phyloP scores from a whole-genome alignment of 2,329 filamentous ascomycete genomes.

The Penicillium oxalicum region DNA sequence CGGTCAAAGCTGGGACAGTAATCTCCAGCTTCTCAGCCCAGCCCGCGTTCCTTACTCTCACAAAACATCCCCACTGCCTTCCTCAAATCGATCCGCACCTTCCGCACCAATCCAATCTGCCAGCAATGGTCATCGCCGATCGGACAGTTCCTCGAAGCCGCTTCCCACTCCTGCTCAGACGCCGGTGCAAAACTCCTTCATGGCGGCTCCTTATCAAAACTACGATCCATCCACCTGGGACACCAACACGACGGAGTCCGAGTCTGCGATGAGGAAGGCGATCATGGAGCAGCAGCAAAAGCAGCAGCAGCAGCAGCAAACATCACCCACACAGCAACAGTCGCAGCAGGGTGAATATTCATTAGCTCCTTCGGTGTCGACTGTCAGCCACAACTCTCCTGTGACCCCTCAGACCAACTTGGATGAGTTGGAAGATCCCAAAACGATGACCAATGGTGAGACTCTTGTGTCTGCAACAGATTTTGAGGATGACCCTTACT shows the following conservation, averaged over 20 bases:
- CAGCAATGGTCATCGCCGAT: slow-evolving; percentile 32
- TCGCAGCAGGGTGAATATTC: slow-evolving; percentile 43
- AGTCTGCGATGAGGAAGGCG: slow-evolving; percentile 55
- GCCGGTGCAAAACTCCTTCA: slow-evolving; percentile 48
- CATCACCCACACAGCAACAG: slow-evolving; percentile 34
- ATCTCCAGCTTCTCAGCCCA: slow-evolving; percentile 32
- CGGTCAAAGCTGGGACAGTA: slow-evolving; percentile 33
- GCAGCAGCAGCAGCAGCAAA: slow-evolving; percentile 26
- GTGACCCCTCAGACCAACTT: slow-evolving; percentile 55
- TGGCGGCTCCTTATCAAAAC: slow-evolving; percentile 42
- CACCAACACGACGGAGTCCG: slow-evolving; percentile 41
- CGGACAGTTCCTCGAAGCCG: slow-evolving; percentile 43
- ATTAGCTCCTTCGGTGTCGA: slow-evolving; percentile 55
- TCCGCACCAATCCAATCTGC: slow-evolving; percentile 22
- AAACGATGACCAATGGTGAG: slow-evolving; percentile 52
- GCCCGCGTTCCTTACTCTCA: slow-evolving; percentile 33
- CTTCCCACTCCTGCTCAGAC: slow-evolving; percentile 52
- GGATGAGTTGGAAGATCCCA: slow-evolving; percentile 50
- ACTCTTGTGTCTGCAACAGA: slow-evolving; percentile 32
- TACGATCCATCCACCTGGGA: slow-evolving; percentile 41
- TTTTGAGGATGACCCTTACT: slow-evolving; percentile 57
- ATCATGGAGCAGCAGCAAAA: slow-evolving; percentile 45
- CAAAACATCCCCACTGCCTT: slow-evolving; percentile 38
- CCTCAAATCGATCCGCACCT: slow-evolving; percentile 37
- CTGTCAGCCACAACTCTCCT: slow-evolving; percentile 55